A percentile compares a stretch with the other conserved stretches of the same genome.
These are phyloP conservation scores for Ophiostoma sp. DNA, from an alignment of 2,329 filamentous ascomycete genomes.

Conservation along the genomic window DNA sequence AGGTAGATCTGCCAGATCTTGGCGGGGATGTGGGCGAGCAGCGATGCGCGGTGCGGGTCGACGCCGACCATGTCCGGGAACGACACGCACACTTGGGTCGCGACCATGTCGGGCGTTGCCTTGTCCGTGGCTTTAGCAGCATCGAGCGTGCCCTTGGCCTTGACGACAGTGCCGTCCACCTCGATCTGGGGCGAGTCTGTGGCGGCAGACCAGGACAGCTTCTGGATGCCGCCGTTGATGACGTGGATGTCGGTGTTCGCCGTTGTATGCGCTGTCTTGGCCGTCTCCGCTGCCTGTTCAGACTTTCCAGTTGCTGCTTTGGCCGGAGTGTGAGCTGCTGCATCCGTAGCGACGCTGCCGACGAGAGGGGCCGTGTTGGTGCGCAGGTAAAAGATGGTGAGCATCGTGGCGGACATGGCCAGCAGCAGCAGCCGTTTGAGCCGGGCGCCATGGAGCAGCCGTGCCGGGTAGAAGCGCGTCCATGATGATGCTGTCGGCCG, in stretches of 20 bases:
- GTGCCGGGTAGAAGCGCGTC: background rate
- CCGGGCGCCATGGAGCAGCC: background rate
- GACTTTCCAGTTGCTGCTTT: background rate
- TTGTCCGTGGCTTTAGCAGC: background rate
- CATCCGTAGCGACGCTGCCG: background rate
- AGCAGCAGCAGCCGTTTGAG: background rate
- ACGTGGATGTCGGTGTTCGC: background rate
- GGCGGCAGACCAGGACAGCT: background rate
- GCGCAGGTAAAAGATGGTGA: conserved; percentile 12
- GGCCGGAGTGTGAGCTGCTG: no score
- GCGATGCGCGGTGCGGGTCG: conserved; percentile 9
- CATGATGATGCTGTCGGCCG: background rate
- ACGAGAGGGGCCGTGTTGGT: background rate
- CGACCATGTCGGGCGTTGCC: background rate
- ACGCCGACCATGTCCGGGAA: conserved; percentile 7
- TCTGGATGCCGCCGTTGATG: background rate
- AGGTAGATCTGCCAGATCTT: conserved; percentile 31
- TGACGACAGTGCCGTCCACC: conserved; percentile 6
- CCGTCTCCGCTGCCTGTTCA: background rate
- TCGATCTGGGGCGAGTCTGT: conserved; percentile 1
- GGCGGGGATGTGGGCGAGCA: conserved; percentile 26
- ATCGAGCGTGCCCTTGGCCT: background rate
- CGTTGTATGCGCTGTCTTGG: no score
- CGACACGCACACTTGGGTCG: background rate
- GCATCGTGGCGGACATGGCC: background rate